Conservation (phyloP, 257 asterid species). For the Gardenia jasminoides region DNA sequence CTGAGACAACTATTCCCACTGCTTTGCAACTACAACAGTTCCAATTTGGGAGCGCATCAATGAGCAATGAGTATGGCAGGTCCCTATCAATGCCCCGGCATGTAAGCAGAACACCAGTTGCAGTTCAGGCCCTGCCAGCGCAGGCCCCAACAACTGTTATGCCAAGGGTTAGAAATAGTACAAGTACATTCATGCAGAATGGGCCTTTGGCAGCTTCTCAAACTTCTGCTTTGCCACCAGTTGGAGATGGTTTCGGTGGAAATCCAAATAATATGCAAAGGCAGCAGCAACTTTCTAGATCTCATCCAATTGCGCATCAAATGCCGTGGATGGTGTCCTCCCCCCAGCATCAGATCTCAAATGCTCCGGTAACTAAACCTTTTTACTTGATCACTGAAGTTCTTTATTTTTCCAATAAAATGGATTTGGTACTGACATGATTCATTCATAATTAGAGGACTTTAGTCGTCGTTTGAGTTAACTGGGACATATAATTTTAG, state of each 20-base stretch:
- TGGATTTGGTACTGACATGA: neutral
- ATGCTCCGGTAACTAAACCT: slow-evolving; percentile 33
- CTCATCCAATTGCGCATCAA: slow-evolving; percentile 29
- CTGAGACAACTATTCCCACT: slow-evolving; percentile 34
- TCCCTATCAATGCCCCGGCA: slow-evolving; percentile 34
- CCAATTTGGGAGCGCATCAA: slow-evolving; percentile 38
- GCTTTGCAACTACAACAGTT: slow-evolving; percentile 39
- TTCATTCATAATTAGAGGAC: neutral
- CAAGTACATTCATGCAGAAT: slow-evolving; percentile 17
- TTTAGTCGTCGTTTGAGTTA: neutral
- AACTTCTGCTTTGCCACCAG: slow-evolving; percentile 30
- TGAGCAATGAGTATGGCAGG: slow-evolving; percentile 47
- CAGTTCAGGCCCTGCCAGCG: slow-evolving; percentile 70
- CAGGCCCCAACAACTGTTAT: slow-evolving; percentile 36
- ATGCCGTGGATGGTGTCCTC: slow-evolving; percentile 33
- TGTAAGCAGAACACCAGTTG: slow-evolving; percentile 47
- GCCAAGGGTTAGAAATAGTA: slow-evolving; percentile 33
- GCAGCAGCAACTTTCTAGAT: slow-evolving; percentile 23
- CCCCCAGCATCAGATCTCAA: slow-evolving; percentile 29
- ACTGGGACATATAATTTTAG: neutral
- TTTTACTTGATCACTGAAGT: neutral
- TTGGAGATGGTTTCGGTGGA: slow-evolving; percentile 15
- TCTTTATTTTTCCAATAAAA: neutral
- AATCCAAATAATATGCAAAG: slow-evolving; percentile 19
- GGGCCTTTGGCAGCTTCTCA: slow-evolving; percentile 39